Evolutionary conservation across 2,329 filamentous ascomycete species (phyloP).

Genomic region (Cercospora sp.): DNA sequence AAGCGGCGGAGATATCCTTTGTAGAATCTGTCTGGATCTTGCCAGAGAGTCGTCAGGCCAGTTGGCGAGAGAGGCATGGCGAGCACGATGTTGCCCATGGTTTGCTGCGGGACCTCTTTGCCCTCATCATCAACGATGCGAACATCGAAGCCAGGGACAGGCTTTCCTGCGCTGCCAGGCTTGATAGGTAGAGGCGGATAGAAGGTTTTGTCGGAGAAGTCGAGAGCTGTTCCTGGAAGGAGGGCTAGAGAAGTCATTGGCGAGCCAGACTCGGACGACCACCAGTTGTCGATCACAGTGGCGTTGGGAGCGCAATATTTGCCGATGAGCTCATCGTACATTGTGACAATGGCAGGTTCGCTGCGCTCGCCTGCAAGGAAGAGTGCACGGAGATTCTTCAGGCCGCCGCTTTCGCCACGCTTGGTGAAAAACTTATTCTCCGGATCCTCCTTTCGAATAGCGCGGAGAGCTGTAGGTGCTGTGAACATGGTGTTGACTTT

Average conservation of each 20-base stretch:
- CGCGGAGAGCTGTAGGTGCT: conserved; percentile 81
- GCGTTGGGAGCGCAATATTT: conserved; percentile 65
- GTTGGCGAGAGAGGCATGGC: conserved; percentile 80
- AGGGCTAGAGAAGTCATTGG: conserved; percentile 67
- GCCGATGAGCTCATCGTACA: conserved; percentile 73
- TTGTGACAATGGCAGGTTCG: conserved; percentile 78
- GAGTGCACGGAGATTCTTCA: conserved; percentile 70
- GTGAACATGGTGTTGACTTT: conserved; percentile 82
- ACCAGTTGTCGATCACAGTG: conserved; percentile 70
- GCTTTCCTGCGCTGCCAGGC: conserved; percentile 84
- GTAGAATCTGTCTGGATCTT: conserved; percentile 83
- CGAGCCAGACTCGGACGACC: conserved; percentile 69
- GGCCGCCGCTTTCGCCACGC: conserved; percentile 65
- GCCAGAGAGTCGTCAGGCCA: conserved; percentile 81
- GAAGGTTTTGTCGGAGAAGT: conserved; percentile 49
- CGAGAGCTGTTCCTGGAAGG: conserved; percentile 60
- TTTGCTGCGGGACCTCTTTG: conserved; percentile 63
- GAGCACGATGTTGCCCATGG: conserved; percentile 90
- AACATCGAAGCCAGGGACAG: conserved; percentile 90
- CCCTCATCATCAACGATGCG: conserved; percentile 80
- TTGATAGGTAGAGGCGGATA: conserved; percentile 62
- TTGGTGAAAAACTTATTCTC: conserved; percentile 65
- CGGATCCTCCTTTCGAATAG: conserved; percentile 83
- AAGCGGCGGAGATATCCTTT: conserved; percentile 83
- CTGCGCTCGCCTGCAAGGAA: conserved; percentile 89